Evolutionary conservation across 2,329 filamentous ascomycete species (phyloP), one percentile per base, ranked within the genome.

Genomic region (Epichloe hybrida): DNA sequence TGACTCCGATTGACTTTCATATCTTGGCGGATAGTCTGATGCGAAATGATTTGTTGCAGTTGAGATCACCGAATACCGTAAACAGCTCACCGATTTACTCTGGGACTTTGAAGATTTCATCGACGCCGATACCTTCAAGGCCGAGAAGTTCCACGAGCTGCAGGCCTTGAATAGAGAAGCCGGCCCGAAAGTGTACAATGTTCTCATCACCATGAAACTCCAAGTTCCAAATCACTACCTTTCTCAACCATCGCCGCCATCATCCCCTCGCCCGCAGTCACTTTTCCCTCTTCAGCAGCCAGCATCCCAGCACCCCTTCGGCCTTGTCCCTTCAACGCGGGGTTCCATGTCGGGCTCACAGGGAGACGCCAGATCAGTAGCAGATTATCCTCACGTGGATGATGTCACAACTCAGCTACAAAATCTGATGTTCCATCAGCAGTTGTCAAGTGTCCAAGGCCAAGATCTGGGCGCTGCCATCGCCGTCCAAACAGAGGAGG

Each of bases 41-140:
- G 23, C 36, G 9, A 39, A 36, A 21, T 20, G 8, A 23, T 20
- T 31, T 40, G 17, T 8, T 6, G 13, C 54, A 78, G 76, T 74
- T 50, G 72, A 72, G 36, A 75, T 80, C 49, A 69, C 72, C 49
- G 62, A 68, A 43, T 72, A 69, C 52, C 68, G 75, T 44, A 64
- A 66, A 17, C 67, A 72, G 50, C 64, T 80, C 40, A 72, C 69
- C 52, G 69, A 74, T 45, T 57, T 77, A 23, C 62, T 79, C 6
- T 80, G 75, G 70, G 76, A 75, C 48, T 79, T 80, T 56, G 77
- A 80, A 50, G 76, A 80, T 49, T 77, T 67, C 55, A 62, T 73
- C 53, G 72, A 76, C 47, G 56, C 64, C 13, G 71, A 75, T 36
- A 67, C 67, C 23, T 80, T 79, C 53, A 73, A 79, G n/a, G 61